These are phyloP conservation scores for Fusarium mangiferae DNA, from an alignment of 2,329 filamentous ascomycete species.

Conservation along the genomic window DNA sequence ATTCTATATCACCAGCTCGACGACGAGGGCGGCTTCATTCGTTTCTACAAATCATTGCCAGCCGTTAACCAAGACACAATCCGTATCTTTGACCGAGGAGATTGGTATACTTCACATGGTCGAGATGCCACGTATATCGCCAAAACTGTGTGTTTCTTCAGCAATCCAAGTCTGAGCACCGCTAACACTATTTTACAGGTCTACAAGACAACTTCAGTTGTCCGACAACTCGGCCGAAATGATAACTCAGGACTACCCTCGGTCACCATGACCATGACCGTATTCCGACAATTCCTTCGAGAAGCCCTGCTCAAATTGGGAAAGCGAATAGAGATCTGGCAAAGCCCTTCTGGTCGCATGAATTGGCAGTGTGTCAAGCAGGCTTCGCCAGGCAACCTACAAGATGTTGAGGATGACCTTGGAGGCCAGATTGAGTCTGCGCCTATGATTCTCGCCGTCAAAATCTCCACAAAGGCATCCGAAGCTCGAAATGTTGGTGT, in stretches of 20 bases:
- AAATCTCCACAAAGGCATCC: conserved; percentile 85
- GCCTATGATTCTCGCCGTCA: conserved; percentile 94
- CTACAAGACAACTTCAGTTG: conserved; percentile 97
- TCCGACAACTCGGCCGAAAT: conserved; percentile 86
- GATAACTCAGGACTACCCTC: conserved; percentile 88
- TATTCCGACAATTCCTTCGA: conserved; percentile 93
- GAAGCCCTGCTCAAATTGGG: conserved; percentile 93
- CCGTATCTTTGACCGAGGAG: conserved; percentile 91
- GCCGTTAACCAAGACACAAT: conserved; percentile 77
- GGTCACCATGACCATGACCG: conserved; percentile 94
- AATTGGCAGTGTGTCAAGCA: conserved; percentile 94
- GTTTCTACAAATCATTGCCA: conserved; percentile 90
- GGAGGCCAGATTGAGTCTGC: conserved; percentile 87
- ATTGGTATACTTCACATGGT: conserved; percentile 96
- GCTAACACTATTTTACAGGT: conserved; percentile 63
- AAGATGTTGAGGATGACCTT: conserved; percentile 96
- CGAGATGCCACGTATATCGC: conserved; percentile 87
- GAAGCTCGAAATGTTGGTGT: conserved; percentile 91
- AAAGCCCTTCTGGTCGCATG: conserved; percentile 78
- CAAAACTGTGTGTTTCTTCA: conserved; percentile 65
- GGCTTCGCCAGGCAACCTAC: conserved; percentile 93
- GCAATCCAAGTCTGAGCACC: background rate
- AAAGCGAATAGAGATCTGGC: conserved; percentile 92
- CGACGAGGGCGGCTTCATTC: conserved; percentile 96
- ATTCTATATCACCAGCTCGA: conserved; percentile 72